phyloP scores from a whole-genome alignment of 768 basidiomycete species.

The Coprinopsis strossmayeri region DNA sequence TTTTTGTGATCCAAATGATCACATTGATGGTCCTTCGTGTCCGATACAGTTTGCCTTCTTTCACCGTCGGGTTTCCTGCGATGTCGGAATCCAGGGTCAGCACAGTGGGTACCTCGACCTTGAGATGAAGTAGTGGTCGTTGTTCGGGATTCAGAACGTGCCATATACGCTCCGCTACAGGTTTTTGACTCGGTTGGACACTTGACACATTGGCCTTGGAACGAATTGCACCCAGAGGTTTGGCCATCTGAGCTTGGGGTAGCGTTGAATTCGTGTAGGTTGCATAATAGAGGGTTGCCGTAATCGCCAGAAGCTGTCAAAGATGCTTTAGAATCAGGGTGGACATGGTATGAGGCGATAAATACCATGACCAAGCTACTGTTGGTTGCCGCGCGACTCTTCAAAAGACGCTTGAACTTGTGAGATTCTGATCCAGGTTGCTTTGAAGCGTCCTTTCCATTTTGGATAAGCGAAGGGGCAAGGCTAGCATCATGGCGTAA shows the following conservation, averaged over 20 bases:
- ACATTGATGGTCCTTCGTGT: constrained; percentile 47
- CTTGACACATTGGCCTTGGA: constrained; percentile 18
- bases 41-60: constrained; percentile 22
- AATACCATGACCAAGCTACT: constrained; percentile 74
- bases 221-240: constrained; percentile 26
- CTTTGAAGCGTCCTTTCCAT: constrained; percentile 25
- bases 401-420: constrained; percentile 46
- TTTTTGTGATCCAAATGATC: constrained; percentile 70
- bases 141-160: constrained; percentile 65
- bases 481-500: constrained; percentile 64
- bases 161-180: constrained; percentile 65
- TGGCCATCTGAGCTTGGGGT: constrained; percentile 19
- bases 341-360: constrained; percentile 5
- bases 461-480: constrained; percentile 34
- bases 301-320: constrained; percentile 67
- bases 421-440: constrained; percentile 38
- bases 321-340: constrained; percentile 7
- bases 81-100: constrained; percentile 53
- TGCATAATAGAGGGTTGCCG: constrained; percentile 67
- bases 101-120: constrained; percentile 74
- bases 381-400: constrained; percentile 67
- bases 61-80: constrained; percentile 15
- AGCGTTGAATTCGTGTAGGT: constrained; percentile 43
- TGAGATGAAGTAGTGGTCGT: constrained; percentile 63
- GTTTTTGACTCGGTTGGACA: constrained; percentile 16